Base-by-base conservation (phyloP, 164 flowering plant genomes). In the Magnolia changhungtana region DNA sequence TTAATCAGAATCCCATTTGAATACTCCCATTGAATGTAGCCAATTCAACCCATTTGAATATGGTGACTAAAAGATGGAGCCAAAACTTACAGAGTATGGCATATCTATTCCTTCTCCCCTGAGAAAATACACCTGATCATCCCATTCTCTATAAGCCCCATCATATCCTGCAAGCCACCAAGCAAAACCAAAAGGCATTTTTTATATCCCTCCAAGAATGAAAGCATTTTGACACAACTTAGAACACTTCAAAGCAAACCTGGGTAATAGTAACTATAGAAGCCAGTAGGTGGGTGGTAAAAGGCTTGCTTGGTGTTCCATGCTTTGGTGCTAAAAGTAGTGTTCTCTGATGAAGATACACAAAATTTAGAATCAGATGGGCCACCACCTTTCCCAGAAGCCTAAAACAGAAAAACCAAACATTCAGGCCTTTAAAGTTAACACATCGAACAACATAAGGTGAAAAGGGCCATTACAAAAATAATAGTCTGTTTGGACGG, bases 251-350 rank as follows among this genome's bases (percentile, higher is more conserved):
- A 78, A 80, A 37, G 45, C 76, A 72, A 76, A 87, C 89, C 88
- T 80, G 86, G 85, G 72, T 80, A 82, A 74, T 78, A 80, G 75
- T 85, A 84, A 76, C 81, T 79, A 81, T 82, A 83, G 73, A 67
- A 73, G 80, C 73, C 80, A 71, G 83, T 78, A 77, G 84, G 79
- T 79, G 78, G 86, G 74, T 68, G 75, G 74, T 79, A 63, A 71
- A 69, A 75, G 77, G 75, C 81, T 76, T 74, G 80, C 72, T 72
- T 83, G 74, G 76, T 76, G 78, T 72, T 83, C 67, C 78, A 19
- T n/a, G 55, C 83, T 78, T 82, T 81, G 67, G 66, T 68, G 74
- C 27, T 71, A 69, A 79, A 76, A 76, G 78, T 20, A 63, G 82
- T 76, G 83, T 64, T 75, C 51, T 75, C 78, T 50, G 72, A 69